Evolutionary conservation across 2,329 filamentous ascomycete species (phyloP), one percentile per base, ranked within the genome.

Genomic region (Penicillium sp.): DNA sequence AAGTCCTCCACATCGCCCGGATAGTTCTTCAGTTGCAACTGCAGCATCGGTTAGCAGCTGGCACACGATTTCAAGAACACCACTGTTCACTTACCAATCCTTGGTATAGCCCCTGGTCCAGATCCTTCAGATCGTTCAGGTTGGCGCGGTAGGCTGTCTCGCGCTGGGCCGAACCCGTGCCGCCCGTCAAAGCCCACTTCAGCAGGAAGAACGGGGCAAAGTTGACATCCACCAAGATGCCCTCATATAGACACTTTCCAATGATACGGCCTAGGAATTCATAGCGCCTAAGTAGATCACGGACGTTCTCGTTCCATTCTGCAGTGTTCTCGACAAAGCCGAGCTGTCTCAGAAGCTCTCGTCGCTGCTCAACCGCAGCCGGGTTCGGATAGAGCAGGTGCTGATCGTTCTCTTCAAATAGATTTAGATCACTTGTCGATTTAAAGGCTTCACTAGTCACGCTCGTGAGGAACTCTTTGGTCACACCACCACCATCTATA

Each of bases 161-260:
- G 57, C 80, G 82, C 17, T 84, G 76, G 2, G 82, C 79, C 31
- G 82, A 76, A 13, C 77, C 77, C 22, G 72, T 70, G 4, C 80
- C 82, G 15, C 85, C 84, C 10, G 85, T 83, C 46, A 91, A 78
- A 2, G 89, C 82, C 93, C 93, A 98, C 66, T 97, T 96, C 52
- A 95, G 79, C 6, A 98, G 78, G 71, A 98, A 98, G 73, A 98
- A 98, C 0, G 87, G 84, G 1, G 91, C 90, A 73, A 98, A 98
- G 44, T 82, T 82, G 52, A 96, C 84, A 68, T 98, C 90, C 40
- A 97, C 84, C 3, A 98, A 77, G 39, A 98, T 97, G 0, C 90
- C 90, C 71, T 98, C 93, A 64, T 98, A 98, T 62, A 98, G 76
- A 69, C 93, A 98, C 67, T 98, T 98, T 9, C 93, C 93, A 24